A percentile compares a stretch with the other conserved stretches of the same genome.
phyloP scores from a whole-genome alignment of 1,284 basidiomycete species.

The Ustilago loliicola region DNA sequence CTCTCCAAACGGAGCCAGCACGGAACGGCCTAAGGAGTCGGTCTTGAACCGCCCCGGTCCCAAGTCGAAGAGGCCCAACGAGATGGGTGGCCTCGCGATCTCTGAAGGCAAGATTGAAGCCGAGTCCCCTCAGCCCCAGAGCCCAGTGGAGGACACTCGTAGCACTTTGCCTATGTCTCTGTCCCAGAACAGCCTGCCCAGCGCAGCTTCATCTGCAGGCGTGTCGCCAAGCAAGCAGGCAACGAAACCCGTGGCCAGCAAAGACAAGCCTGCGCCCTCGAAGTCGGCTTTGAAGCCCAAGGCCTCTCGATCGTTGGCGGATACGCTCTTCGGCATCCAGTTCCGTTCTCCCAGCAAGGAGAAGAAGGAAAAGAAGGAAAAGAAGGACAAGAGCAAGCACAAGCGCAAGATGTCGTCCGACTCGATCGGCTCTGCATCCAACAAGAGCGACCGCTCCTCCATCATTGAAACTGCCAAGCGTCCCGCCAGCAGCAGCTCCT shows the following conservation, averaged over 20 bases:
- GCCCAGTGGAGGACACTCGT: slow-evolving; percentile 43
- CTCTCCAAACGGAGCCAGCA: slow-evolving; percentile 4
- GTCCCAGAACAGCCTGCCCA: slow-evolving; percentile 27
- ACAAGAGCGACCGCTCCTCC: slow-evolving; percentile 35
- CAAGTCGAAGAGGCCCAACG: slow-evolving; percentile 31
- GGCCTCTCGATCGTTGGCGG: slow-evolving; percentile 54
- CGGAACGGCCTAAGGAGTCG: slow-evolving; percentile 26
- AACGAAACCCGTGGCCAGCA: slow-evolving; percentile 19
- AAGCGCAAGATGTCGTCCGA: slow-evolving; percentile 36
- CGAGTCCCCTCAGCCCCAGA: slow-evolving; percentile 9
- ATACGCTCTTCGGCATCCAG: slow-evolving; percentile 61
- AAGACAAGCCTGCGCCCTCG: slow-evolving; percentile 58
- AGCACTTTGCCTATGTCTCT: slow-evolving; percentile 45
- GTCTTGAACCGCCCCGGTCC: slow-evolving; percentile 57
- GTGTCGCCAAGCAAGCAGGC: slow-evolving; percentile 10
- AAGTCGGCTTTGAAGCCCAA: slow-evolving; percentile 60
- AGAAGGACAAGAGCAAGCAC: slow-evolving; percentile 50
- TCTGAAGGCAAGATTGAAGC: slow-evolving; percentile 48
- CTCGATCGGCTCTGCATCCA: slow-evolving; percentile 32
- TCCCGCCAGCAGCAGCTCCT: slow-evolving; percentile 17
- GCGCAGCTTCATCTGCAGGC: not conserved
- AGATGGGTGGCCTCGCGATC: slow-evolving; percentile 57
- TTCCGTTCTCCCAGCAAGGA: slow-evolving; percentile 46
- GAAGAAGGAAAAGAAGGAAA: slow-evolving; percentile 41
- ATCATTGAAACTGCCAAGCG: slow-evolving; percentile 15